phyloP scores from a whole-genome alignment of 1,284 basidiomycete genomes.

The Boletus sp. region DNA sequence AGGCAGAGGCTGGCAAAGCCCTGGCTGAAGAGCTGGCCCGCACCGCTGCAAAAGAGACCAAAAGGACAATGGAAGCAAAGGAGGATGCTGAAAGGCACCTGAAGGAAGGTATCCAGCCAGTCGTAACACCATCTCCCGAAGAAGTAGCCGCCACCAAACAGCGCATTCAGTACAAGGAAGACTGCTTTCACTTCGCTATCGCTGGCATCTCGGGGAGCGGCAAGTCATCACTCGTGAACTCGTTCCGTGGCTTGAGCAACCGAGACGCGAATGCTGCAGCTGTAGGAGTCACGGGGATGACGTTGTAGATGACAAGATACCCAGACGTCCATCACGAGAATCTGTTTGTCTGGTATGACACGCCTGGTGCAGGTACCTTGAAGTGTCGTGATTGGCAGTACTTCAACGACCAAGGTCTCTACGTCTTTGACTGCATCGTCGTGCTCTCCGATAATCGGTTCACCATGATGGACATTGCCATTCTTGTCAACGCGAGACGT shows the following conservation, averaged over 20 bases:
- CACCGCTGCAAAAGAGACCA: conserved; percentile 8
- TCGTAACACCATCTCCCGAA: conserved; percentile 7
- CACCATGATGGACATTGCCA: conserved; percentile 28
- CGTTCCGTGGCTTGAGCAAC: conserved; percentile 20
- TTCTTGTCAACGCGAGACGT: conserved; percentile 24
- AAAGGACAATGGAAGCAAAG: conserved; percentile 7
- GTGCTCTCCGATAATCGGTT: conserved; percentile 31
- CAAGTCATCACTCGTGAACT: conserved; percentile 28
- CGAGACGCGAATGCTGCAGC: conserved; percentile 22
- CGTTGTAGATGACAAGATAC: conserved; percentile 22
- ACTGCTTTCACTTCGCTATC: conserved; percentile 20
- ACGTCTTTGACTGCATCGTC: conserved; percentile 26
- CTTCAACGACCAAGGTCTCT: conserved; percentile 29
- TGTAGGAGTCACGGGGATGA: conserved; percentile 26
- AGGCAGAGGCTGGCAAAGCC: conserved; percentile 14
- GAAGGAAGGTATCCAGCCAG: conserved; percentile 18
- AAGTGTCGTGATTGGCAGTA: conserved; percentile 28
- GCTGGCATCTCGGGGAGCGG: conserved; percentile 25
- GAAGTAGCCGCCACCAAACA: conserved; percentile 13
- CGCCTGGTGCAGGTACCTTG: conserved; percentile 26
- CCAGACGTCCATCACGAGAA: conserved; percentile 17
- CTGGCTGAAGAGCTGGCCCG: conserved; percentile 13
- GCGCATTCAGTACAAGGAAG: conserved; percentile 18
- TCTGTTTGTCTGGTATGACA: conserved; percentile 26
- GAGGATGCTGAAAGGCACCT: conserved; percentile 10